Base-by-base conservation (phyloP, 2,329 filamentous ascomycete species). In the Sporothrix curviconia region DNA sequence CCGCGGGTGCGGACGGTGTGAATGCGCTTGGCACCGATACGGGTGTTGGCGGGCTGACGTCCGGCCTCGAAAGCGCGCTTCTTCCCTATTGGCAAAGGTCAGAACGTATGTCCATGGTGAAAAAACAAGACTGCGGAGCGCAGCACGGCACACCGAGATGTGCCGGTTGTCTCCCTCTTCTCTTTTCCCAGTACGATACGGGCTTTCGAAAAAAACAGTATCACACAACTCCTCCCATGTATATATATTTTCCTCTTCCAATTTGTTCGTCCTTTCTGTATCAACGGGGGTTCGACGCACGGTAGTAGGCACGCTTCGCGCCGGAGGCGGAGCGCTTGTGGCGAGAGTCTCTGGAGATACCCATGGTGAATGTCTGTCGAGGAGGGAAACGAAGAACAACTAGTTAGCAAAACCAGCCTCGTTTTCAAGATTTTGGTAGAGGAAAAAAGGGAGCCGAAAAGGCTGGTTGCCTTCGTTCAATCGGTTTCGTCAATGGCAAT, bases 281-380 rank as follows among this genome's bases (percentile, higher is more conserved):
- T 49, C 44, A 52, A 37, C 28, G 43, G 55, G 44, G 44, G 74
- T 71, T 74, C 55, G 64, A 87, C 84, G 81, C 81, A 86, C 89
- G 85, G 85, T 92, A 94, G 81, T 86, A 88, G 80, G 89, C 83
- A 77, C 89, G 87, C 89, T 99, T 99, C 74, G 95, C 94, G 85
- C 94, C 95, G 78, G 95, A 89, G 78, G 92, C 92, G 80, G 91
- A 92, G 82, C 94, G 92, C 89, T 99, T 99, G 87, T 99, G 94
- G 83, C 94, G 91, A 78, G 91, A 96, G 83, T 97, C 92, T 83
- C 94, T 90, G 81, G 92, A 96, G 83, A 99, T 97, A 99, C 94
- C 89, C 89, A 92, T 92, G 82, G 86, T 89, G 88, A 86, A 86
- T 80, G 80, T 82, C 81, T 82, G 82, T 86, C 76, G 66, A 70